Conservation (phyloP, 2,329 filamentous ascomycete genomes). For the Colletotrichum ledebouriae region DNA sequence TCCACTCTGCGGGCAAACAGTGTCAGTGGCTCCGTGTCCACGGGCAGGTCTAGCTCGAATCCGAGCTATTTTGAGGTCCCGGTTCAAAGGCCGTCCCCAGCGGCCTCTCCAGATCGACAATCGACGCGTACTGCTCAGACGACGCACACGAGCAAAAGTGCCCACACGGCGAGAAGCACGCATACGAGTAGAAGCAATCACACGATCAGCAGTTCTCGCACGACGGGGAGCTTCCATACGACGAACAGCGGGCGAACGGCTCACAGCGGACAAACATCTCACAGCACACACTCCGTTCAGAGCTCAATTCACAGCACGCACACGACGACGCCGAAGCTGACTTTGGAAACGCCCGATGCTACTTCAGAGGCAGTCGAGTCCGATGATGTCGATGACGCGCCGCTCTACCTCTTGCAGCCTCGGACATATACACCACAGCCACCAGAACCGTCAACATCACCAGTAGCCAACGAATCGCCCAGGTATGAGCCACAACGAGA, state of each 20-base stretch:
- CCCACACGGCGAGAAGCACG: conserved; percentile 29
- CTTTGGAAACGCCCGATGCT: conserved; percentile 34
- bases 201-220: conserved; percentile 26
- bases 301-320: conserved; percentile 20
- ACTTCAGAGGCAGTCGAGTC: conserved; percentile 15
- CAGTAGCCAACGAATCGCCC: conserved; percentile 53
- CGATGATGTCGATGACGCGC: conserved; percentile 51
- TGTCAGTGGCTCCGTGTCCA: conserved; percentile 38
- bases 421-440: conserved; percentile 69
- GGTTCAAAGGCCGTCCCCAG: conserved; percentile 28
- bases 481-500: conserved; percentile 38
- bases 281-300: conserved; percentile 18
- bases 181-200: conserved; percentile 33
- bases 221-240: conserved; percentile 25
- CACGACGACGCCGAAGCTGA: conserved; percentile 30
- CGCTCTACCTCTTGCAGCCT: conserved; percentile 68
- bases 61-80: conserved; percentile 47
- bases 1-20: conserved; percentile 41
- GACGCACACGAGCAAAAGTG: conserved; percentile 12
- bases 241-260: conserved; percentile 17
- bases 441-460: conserved; percentile 62
- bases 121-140: conserved; percentile 27
- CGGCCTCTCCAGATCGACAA: conserved; percentile 31
- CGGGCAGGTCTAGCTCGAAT: conserved; percentile 39
- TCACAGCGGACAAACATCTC: conserved; percentile 1